Base-by-base conservation (phyloP, 2,329 filamentous ascomycete species). In the Ophiocordyceps robertsii region DNA sequence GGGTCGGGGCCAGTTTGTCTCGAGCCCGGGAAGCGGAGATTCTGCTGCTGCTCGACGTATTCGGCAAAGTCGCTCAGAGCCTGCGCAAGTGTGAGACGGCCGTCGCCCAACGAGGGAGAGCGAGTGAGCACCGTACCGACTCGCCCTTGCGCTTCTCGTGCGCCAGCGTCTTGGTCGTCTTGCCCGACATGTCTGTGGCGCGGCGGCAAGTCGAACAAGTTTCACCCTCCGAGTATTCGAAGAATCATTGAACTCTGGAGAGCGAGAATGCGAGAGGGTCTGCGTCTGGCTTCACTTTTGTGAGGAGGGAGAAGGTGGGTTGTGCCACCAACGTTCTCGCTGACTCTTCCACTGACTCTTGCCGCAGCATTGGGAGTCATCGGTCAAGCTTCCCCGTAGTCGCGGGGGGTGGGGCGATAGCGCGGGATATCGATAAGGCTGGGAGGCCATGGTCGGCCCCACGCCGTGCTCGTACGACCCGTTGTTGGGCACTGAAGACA, bases 51-150 rank as follows among this genome's bases (percentile, higher is more conserved):
- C 62, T 96, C 88, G 50, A 95, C 92, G 56, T 95, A 96, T 56
- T 98, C 92, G 61, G 89, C 88, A 60, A 98, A 98, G 54, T 96
- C 92, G 67, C 84, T 92, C 43, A 98, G 73, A 12, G 90, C 89
- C 73, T 51, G 32, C 31, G 13, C 39, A 17, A 27, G 27, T 29
- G 48, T 51, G 16, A 48, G 43, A 43, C 38, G 10, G 37, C 16
- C 24, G 8, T 8, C 14, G 7, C 17, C 17, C 19, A 17, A 6
- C 29, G 39, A 13, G 24, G 16, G 8, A 6, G 10, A 29, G 29
- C 9, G 3, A 13, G 5, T 31, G 19, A 21, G 33, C 17, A 29
- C 46, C 74, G 46, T 75, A 90, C 86, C 47, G 84, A 78, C 67
- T 95, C 89, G 52, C 88, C 88, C 66, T 85, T 87, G 52, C 86